phyloP scores from a whole-genome alignment of 352 stramenopile genomes.

The Pythium brassicae region DNA sequence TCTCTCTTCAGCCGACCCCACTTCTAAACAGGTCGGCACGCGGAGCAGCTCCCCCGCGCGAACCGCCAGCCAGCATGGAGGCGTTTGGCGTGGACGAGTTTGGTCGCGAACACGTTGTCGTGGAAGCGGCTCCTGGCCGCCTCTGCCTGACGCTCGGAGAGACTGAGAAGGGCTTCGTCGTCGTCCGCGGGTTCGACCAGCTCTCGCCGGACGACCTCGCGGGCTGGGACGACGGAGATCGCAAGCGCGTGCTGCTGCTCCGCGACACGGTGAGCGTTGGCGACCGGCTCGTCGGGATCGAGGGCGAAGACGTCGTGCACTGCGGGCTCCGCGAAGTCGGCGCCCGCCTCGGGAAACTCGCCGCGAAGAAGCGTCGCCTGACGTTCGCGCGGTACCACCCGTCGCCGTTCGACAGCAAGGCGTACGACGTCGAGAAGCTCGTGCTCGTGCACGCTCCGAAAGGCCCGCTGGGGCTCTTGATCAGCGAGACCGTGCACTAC shows the following conservation, averaged over 20 bases:
- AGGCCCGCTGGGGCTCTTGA: slow-evolving; percentile 44
- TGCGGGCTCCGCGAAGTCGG: slow-evolving; percentile 40
- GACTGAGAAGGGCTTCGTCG: slow-evolving; percentile 33
- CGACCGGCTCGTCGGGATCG: slow-evolving; percentile 48
- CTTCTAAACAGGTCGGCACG: too few relatives aligned
- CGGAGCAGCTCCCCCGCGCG: too few relatives aligned
- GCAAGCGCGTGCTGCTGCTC: slow-evolving; percentile 25
- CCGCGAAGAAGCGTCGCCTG: slow-evolving; percentile 27
- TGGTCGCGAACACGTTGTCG: slow-evolving; percentile 40
- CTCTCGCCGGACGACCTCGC: slow-evolving; percentile 19
- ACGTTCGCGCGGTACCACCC: slow-evolving; percentile 50
- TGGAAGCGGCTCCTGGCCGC: slow-evolving; percentile 38
- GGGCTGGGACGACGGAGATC: slow-evolving; percentile 27
- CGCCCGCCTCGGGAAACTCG: slow-evolving; percentile 34
- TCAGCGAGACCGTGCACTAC: slow-evolving; percentile 35
- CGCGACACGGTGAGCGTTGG: slow-evolving; percentile 29
- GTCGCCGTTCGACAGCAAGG: slow-evolving; percentile 18
- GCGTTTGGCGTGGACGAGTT: slow-evolving; percentile 33
- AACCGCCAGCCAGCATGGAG: slow-evolving; percentile 16
- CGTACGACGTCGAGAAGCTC: slow-evolving; percentile 53
- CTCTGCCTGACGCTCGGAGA: slow-evolving; percentile 55
- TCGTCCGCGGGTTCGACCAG: slow-evolving; percentile 40
- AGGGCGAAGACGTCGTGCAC: slow-evolving; percentile 44
- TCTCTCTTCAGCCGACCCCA: background rate
- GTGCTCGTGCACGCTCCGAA: slow-evolving; percentile 29